Conservation (phyloP, 441 rosid species). For the Manihot esculenta region DNA sequence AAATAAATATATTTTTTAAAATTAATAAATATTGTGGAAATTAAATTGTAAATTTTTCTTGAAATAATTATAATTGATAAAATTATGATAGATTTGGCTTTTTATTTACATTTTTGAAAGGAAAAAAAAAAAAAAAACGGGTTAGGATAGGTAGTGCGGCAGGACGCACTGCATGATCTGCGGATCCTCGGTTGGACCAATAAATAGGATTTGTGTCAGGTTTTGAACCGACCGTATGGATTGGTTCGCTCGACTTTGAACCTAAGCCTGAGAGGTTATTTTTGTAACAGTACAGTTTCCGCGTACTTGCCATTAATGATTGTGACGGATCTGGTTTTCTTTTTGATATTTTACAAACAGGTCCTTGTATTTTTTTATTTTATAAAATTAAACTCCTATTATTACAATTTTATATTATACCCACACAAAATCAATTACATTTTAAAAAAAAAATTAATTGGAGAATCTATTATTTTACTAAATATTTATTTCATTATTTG, state of each 20-base stretch:
- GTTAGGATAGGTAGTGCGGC: not conserved
- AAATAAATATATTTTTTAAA: no score
- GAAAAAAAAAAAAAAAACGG: no score
- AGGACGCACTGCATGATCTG: not conserved
- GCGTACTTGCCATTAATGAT: constrained; percentile 61
- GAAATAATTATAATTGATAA: no score
- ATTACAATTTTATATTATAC: no score
- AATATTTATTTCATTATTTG: no score
- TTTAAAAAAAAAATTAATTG: no score
- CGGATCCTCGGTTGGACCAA: constrained; percentile 2
- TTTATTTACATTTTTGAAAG: no score
- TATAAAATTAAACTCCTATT: not conserved
- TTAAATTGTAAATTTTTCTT: no score
- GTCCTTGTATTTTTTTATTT: not conserved
- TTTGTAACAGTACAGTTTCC: constrained; percentile 51
- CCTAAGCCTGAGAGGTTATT: constrained; percentile 10
- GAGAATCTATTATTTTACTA: no score
- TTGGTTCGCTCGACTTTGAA: not conserved
- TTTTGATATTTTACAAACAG: constrained; percentile 13
- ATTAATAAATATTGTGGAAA: no score
- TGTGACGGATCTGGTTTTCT: constrained; percentile 32
- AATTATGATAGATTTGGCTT: no score
- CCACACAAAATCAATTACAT: no score
- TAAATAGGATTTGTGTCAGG: not conserved
- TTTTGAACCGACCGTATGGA: not conserved